phyloP scores from a whole-genome alignment of 176 grass and related monocot genomes.

The Triticum urartu region DNA sequence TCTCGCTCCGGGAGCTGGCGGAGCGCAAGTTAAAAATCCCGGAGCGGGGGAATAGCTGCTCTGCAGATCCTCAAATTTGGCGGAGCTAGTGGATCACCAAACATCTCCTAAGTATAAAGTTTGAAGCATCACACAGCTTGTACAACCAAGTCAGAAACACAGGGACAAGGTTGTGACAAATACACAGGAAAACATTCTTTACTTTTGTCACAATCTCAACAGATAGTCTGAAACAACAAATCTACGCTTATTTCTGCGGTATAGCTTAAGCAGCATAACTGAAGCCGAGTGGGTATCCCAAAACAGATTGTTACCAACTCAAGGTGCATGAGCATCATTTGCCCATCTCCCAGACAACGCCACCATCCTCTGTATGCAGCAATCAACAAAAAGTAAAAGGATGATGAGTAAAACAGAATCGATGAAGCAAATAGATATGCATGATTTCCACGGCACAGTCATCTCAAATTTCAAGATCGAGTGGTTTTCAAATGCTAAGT shows the following conservation, averaged over 20 bases:
- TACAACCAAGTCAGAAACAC: neutral
- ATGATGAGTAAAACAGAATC: slow-evolving; percentile 3
- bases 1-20: too few species aligned
- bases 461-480: neutral
- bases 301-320: neutral
- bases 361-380: slow-evolving; percentile 74
- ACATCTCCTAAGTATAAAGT: neutral
- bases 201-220: neutral
- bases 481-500: neutral
- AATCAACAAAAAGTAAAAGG: slow-evolving; percentile 35
- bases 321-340: slow-evolving; percentile 31
- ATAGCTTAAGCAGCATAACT: neutral
- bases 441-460: neutral
- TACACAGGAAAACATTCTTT: neutral
- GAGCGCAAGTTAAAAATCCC: too few species aligned
- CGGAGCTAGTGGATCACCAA: too few species aligned
- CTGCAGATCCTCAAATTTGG: too few species aligned
- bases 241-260: neutral
- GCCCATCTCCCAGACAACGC: slow-evolving; percentile 73
- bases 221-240: neutral
- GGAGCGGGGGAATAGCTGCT: too few species aligned
- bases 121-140: neutral
- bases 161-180: neutral
- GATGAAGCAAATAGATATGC: neutral
- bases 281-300: neutral